These are phyloP conservation scores for Suhomyces wounanorum DNA, from an alignment of 1,139 yeast genomes.

Conservation along the genomic window DNA sequence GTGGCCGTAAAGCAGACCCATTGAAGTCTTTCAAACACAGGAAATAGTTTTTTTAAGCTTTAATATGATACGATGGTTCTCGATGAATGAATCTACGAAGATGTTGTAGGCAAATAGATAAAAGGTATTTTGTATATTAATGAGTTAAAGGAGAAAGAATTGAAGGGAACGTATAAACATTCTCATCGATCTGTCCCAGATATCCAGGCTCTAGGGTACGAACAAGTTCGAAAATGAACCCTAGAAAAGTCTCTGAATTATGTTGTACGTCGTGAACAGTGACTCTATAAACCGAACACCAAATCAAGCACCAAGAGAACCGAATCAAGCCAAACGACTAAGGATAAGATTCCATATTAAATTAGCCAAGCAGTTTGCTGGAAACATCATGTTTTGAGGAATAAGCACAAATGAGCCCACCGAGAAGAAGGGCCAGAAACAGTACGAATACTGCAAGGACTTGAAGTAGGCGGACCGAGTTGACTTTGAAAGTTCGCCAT, in stretches of 20 bases:
- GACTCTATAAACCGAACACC: constrained; percentile 4
- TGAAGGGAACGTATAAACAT: background rate
- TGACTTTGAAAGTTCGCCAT: constrained; percentile 35
- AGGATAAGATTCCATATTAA: constrained; percentile 59
- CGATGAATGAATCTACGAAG: too few species aligned
- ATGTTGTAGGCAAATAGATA: background rate
- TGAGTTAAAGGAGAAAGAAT: background rate
- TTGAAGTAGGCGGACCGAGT: constrained; percentile 41
- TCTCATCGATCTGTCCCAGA: background rate
- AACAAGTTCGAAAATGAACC: background rate
- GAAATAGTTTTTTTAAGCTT: constrained; percentile 1
- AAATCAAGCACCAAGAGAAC: background rate
- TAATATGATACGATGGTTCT: background rate
- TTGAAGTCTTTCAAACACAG: constrained; percentile 51
- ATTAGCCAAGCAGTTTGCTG: constrained; percentile 58
- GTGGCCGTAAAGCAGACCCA: constrained; percentile 62
- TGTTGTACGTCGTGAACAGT: background rate
- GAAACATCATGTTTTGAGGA: constrained; percentile 53
- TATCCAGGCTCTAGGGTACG: background rate
- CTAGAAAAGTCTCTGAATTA: background rate
- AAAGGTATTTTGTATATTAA: background rate
- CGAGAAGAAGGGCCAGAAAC: constrained; percentile 63
- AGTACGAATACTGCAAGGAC: constrained; percentile 53
- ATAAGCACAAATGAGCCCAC: constrained; percentile 50
- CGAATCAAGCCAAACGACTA: constrained; percentile 24